These are phyloP conservation scores for Climacium dendroides DNA, from an alignment of 225 moss, liverwort and hornwort genomes.

Conservation along the genomic window DNA sequence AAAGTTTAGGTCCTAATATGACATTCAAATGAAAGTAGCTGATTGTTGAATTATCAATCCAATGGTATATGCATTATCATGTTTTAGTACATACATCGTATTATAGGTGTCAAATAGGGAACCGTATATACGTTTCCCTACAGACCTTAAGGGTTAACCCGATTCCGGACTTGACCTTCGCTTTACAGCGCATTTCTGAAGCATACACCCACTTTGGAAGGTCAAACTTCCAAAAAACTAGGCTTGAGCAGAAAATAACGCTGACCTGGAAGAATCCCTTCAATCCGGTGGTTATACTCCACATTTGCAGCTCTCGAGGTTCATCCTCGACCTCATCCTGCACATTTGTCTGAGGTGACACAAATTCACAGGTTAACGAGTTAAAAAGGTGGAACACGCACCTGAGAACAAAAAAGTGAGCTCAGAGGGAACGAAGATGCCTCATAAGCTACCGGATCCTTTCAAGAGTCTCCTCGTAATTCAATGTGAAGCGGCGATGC, in stretches of 20 bases:
- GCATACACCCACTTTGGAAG: not conserved
- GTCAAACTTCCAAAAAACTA: not conserved
- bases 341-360: not conserved
- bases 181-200: not conserved
- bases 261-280: slow-evolving; percentile 18
- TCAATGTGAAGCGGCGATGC: not conserved
- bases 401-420: not conserved
- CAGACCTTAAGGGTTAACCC: not conserved
- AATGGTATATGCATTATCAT: not conserved
- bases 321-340: not conserved
- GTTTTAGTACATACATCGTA: not conserved
- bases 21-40: not conserved
- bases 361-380: not conserved
- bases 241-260: not conserved
- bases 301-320: slow-evolving; percentile 1
- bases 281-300: slow-evolving; percentile 8
- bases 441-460: not conserved
- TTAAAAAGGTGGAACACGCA: not conserved
- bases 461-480: not conserved
- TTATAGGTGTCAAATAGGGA: not conserved
- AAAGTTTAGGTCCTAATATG: not conserved
- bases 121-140: not conserved
- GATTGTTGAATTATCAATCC: not conserved
- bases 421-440: not conserved
- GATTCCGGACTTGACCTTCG: not conserved